phyloP scores from a whole-genome alignment of 2,329 filamentous ascomycete genomes.

The Epichloe amarillans region DNA sequence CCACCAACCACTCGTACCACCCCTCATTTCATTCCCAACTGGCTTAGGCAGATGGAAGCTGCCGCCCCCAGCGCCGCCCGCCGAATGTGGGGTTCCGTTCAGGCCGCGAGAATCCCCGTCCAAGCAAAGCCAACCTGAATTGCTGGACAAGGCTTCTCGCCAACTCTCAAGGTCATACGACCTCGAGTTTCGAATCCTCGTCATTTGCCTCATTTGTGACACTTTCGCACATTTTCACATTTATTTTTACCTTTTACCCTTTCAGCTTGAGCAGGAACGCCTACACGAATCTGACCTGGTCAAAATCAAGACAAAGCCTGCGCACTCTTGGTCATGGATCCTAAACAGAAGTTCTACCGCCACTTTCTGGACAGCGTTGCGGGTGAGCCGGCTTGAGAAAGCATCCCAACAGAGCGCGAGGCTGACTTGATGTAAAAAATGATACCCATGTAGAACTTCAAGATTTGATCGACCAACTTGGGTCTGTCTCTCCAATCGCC shows the following conservation, averaged over 20 bases:
- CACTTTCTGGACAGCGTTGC: constrained; percentile 68
- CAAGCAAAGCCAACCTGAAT: too few relatives aligned
- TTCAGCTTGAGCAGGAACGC: too few relatives aligned
- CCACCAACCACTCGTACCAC: too few relatives aligned
- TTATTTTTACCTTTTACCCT: too few relatives aligned
- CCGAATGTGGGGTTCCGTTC: constrained; percentile 1
- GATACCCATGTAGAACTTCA: constrained; percentile 47
- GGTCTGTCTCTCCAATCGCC: constrained; percentile 43
- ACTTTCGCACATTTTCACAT: too few relatives aligned
- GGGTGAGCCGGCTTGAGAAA: constrained; percentile 35
- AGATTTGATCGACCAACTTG: constrained; percentile 58
- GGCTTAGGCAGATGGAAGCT: not conserved
- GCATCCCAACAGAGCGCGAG: not conserved
- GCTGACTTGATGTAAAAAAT: not conserved
- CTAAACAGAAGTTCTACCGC: constrained; percentile 70
- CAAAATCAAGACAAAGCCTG: not conserved
- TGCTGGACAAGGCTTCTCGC: too few relatives aligned
- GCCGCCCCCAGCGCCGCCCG: not conserved
- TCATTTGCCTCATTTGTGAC: too few relatives aligned
- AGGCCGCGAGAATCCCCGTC: not conserved
- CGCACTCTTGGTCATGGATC: constrained; percentile 17
- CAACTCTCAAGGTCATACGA: not conserved
- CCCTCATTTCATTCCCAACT: not conserved
- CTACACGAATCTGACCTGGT: not conserved
- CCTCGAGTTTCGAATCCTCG: too few relatives aligned